phyloP scores from a whole-genome alignment of 768 basidiomycete species.

The Mycena epipterygia region DNA sequence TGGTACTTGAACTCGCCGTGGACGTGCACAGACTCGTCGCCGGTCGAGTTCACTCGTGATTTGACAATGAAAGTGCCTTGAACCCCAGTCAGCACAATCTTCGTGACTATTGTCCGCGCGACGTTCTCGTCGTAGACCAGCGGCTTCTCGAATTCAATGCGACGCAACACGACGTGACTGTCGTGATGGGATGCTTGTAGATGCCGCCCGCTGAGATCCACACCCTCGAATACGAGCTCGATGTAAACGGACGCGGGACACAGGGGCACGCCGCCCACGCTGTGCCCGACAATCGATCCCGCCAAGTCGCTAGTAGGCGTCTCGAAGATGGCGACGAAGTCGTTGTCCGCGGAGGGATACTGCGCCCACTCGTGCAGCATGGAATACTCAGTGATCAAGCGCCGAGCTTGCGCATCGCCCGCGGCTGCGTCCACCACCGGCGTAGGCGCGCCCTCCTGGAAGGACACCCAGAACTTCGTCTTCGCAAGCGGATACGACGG shows the following conservation, averaged over 20 bases:
- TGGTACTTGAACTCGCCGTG: conserved; percentile 62
- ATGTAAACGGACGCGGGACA: conserved; percentile 79
- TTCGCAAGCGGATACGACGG: conserved; percentile 76
- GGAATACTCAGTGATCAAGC: conserved; percentile 43
- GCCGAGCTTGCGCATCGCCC: not conserved
- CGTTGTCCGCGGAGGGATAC: conserved; percentile 53
- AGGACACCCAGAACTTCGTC: conserved; percentile 70
- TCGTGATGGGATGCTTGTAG: conserved; percentile 43
- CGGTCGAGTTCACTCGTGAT: conserved; percentile 51
- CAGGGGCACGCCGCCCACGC: conserved; percentile 66
- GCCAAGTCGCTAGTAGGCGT: conserved; percentile 62
- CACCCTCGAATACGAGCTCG: conserved; percentile 66
- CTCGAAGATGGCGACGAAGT: conserved; percentile 62
- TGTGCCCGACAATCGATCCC: conserved; percentile 66
- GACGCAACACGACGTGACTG: conserved; percentile 55
- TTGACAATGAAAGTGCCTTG: conserved; percentile 61
- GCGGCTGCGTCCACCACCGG: not conserved
- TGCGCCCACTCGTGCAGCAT: conserved; percentile 59
- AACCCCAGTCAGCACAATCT: conserved; percentile 52
- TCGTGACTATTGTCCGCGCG: conserved; percentile 51
- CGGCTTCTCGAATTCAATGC: conserved; percentile 65
- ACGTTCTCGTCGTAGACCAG: conserved; percentile 60
- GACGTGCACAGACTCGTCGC: conserved; percentile 55
- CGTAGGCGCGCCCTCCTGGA: conserved; percentile 44
- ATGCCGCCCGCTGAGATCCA: conserved; percentile 52